A percentile compares a stretch with the other conserved stretches of the same genome.
Evolutionary conservation across 2,329 filamentous ascomycete species (phyloP).

Genomic region (Neurospora sp.): DNA sequence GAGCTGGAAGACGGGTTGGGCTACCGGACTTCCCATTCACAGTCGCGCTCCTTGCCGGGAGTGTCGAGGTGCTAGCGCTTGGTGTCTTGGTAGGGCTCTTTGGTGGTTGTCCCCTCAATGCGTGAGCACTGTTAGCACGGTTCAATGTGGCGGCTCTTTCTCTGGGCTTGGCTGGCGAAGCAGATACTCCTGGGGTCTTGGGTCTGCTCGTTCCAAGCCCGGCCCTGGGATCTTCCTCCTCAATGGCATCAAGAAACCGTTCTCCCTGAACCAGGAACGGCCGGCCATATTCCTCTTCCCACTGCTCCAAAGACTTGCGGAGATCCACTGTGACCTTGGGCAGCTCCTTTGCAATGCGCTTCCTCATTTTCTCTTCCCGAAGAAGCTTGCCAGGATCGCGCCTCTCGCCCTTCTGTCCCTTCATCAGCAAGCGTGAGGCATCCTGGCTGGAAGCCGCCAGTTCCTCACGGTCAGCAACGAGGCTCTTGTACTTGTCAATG

Average conservation of each 20-base stretch:
- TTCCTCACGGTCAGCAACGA: constrained; percentile 80
- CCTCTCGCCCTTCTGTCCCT: constrained; percentile 85
- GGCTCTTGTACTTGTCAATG: constrained; percentile 71
- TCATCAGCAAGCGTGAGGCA: constrained; percentile 83
- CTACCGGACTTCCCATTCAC: constrained; percentile 33
- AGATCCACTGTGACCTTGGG: constrained; percentile 86
- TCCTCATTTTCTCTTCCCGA: constrained; percentile 96
- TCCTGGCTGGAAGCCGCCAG: constrained; percentile 88
- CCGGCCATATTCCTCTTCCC: constrained; percentile 89
- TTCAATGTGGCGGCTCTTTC: constrained; percentile 28
- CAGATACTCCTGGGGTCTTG: constrained; percentile 63
- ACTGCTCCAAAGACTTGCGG: constrained; percentile 68
- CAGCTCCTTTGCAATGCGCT: constrained; percentile 90
- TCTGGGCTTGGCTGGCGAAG: constrained; percentile 31
- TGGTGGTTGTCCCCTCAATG: constrained; percentile 25
- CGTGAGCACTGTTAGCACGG: constrained; percentile 28
- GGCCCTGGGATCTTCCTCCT: constrained; percentile 49
- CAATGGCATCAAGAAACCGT: constrained; percentile 79
- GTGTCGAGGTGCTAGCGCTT: constrained; percentile 28
- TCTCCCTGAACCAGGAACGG: constrained; percentile 91
- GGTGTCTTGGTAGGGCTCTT: constrained; percentile 46
- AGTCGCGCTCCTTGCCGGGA: constrained; percentile 16
- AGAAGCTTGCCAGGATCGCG: constrained; percentile 90
- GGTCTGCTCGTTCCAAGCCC: constrained; percentile 50
- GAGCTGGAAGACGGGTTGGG: constrained; percentile 60